Evolutionary conservation across 208 protist genomes (phyloP).

Genomic region (Crithidia mellificae): DNA sequence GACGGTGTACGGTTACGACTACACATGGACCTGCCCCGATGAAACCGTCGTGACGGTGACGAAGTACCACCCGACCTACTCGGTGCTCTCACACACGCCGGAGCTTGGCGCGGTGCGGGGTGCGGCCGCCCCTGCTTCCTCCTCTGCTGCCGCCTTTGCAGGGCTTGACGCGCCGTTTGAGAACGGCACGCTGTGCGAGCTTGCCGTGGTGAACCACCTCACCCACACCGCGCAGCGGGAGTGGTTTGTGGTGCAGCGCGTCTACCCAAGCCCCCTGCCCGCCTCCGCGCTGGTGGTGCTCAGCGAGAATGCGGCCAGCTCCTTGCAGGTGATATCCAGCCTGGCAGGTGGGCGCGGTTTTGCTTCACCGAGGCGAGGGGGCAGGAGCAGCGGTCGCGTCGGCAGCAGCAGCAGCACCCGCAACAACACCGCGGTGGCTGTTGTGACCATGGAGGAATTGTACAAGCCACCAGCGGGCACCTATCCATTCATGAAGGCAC

Average conservation of each 20-base stretch:
- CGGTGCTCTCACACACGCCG: conserved; percentile 49
- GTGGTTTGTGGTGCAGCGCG: conserved; percentile 62
- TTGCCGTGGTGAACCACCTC: conserved; percentile 65
- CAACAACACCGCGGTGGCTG: neutral
- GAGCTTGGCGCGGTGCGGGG: too few relatives aligned
- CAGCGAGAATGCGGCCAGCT: conserved; percentile 57
- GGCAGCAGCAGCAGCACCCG: neutral
- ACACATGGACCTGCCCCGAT: conserved; percentile 60
- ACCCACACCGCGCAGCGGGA: conserved; percentile 63
- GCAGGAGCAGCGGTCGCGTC: neutral
- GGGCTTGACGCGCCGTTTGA: neutral
- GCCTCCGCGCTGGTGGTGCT: conserved; percentile 48
- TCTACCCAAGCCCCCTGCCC: conserved; percentile 54
- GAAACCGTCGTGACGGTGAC: conserved; percentile 32
- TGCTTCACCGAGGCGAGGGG: neutral
- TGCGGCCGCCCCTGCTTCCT: too few relatives aligned
- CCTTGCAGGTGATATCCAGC: conserved; percentile 20
- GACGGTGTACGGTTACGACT: conserved; percentile 66
- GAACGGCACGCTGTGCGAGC: conserved; percentile 52
- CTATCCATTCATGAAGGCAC: conserved; percentile 27
- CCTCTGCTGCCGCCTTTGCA: too few relatives aligned
- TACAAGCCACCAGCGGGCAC: conserved; percentile 16
- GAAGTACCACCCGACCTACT: conserved; percentile 53
- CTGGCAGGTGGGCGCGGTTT: neutral
- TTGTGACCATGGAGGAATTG: conserved; percentile 26